Evolutionary conservation across 768 basidiomycete species (phyloP), one percentile per base, ranked within the genome.

Genomic region (Neoboletus brunneissimus): DNA sequence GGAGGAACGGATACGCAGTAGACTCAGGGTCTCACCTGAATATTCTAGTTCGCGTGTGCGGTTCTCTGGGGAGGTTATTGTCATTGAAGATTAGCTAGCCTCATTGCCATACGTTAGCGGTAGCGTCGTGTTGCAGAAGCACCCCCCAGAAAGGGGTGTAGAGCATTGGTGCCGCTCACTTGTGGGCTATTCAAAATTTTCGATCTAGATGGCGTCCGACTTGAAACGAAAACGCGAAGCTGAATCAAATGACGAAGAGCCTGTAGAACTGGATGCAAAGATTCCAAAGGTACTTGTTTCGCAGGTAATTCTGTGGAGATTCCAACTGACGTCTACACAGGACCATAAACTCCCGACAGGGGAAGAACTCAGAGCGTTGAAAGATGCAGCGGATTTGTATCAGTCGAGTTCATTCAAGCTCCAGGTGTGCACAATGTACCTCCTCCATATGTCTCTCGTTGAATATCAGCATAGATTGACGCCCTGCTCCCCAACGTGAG

Each of bases 371-470:
- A 78, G 84, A 53, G 73, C 71, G 7, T 85, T 94, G 59, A 88
- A 86, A 65, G 89, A 90, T 59, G 87, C 88, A 16, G 77, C 80
- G 25, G 83, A 90, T 54, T 75, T 93, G 22, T 92, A 85, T 69
- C 79, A 81, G 63, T 94, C 91, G 0, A 87, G 78, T 53, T 82
- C 88, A 3, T 94, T 95, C 77, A 91, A 91, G 63, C 79, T 95
- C 10, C 91, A 94, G 80, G 89, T 89, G 45, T 12, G 75, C 58
- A 12, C 15, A 11, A n/a, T 40, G 6, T 20, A n/a, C 13, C 16
- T 13, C 34, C 2, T 32, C 12, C 18, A 4, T 15, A 11, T 18
- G 23, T 35, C n/a, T 55, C 34, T n/a, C 48, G n/a, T 63, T 54
- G 37, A 59, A 64, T 29, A 12, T 50, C 48, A 18, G 37, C 31